Conservation (phyloP, 257 asterid genomes). For the Scutellaria galericulata region DNA sequence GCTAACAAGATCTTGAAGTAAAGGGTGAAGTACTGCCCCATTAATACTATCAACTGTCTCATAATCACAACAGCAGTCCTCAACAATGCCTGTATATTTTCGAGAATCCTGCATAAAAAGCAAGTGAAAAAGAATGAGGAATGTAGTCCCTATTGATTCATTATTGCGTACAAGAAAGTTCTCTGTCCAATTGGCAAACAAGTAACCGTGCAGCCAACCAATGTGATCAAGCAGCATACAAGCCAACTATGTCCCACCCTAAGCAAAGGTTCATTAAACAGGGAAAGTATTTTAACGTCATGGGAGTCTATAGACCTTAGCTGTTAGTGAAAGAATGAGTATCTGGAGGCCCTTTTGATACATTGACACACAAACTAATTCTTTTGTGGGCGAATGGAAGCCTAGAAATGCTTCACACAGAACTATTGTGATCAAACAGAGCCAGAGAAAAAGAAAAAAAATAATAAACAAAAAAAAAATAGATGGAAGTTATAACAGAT, state of each 20-base stretch:
- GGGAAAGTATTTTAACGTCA: not conserved
- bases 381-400: too few species aligned
- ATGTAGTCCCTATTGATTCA: constrained; percentile 5
- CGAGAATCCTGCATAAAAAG: constrained; percentile 71
- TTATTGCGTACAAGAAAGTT: not conserved
- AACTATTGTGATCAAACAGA: not conserved
- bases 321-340: not conserved
- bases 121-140: constrained; percentile 35
- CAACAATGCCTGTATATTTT: constrained; percentile 88
- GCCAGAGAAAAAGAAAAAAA: not conserved
- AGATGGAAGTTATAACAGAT: not conserved
- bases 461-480: too few species aligned
- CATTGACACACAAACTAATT: not conserved
- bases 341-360: not conserved
- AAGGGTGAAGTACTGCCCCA: constrained; percentile 78
- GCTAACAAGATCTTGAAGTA: constrained; percentile 82
- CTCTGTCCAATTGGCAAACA: not conserved
- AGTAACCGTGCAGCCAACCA: not conserved
- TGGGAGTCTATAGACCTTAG: not conserved
- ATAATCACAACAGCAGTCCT: constrained; percentile 97
- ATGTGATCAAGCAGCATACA: constrained; percentile 18
- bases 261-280: not conserved
- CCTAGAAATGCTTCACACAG: too few species aligned
- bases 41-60: constrained; percentile 88
- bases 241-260: not conserved